Conservation (phyloP, 139 green algal genomes). For the Haematococcus lacustris region DNA sequence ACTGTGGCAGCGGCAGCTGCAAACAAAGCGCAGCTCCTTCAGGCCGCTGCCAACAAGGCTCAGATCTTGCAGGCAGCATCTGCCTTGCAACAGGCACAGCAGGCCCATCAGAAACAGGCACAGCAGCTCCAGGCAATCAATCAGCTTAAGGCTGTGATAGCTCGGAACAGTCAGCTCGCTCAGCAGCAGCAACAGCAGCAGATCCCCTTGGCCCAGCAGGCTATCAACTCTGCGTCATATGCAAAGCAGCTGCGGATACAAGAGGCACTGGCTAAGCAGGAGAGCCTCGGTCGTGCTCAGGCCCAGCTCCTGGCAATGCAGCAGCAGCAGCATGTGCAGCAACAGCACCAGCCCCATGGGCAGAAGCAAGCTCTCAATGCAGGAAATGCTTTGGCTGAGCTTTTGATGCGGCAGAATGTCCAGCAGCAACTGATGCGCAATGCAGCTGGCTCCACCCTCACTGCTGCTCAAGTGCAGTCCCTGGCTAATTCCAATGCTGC, state of each 20-base stretch:
- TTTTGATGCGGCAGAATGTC: background rate
- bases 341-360: background rate
- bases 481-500: background rate
- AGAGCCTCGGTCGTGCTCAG: background rate
- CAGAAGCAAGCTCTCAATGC: background rate
- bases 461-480: background rate
- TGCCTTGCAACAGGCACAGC: background rate
- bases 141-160: slow-evolving; percentile 15
- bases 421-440: background rate
- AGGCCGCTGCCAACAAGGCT: background rate
- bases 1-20: too few relatives aligned
- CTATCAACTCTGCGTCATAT: background rate
- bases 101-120: slow-evolving; percentile 17
- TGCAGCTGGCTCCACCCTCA: background rate
- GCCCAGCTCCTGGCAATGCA: background rate
- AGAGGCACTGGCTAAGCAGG: slow-evolving; percentile 7
- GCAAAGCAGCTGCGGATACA: slow-evolving; percentile 6
- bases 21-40: background rate
- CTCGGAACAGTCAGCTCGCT: slow-evolving; percentile 1
- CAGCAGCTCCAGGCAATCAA: slow-evolving; percentile 11
- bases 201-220: background rate
- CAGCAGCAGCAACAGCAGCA: slow-evolving; percentile 6
- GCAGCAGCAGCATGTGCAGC: background rate
- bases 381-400: background rate
- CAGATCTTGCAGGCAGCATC: background rate